Base-by-base conservation (phyloP, 441 rosid genomes). In the Macaranga tanarius region DNA sequence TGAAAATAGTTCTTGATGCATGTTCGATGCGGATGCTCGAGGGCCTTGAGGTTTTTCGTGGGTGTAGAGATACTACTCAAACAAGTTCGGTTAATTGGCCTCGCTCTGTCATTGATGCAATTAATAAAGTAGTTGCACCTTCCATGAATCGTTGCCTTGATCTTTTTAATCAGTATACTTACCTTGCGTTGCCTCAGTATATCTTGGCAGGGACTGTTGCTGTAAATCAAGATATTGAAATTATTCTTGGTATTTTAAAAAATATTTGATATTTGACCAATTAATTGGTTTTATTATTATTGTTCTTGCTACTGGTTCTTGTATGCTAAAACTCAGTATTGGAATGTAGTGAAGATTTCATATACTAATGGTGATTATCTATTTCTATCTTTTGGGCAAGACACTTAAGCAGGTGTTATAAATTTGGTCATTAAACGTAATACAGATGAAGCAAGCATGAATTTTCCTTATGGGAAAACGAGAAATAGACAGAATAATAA, bases 221-320 rank as follows among this genome's bases (percentile, higher is more conserved):
- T 44, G 74, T 69, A 10, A 55, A 50, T 19, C 60, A 31, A 16
- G 74, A 54, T 34, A 69, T 57, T 69, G 58, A 50, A 3, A 10
- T 63, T 75, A 45, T 47, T 26, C 1, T 69, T 6, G 74, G 51
- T n/a, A 56, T 75, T 69, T 28, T 75, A 26, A 69, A 26, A 34
- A 69, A 42, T 68, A 51, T 63, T 44, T 9, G 12, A 58, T 26
- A 12, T 16, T 23, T n/a, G 10, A 17, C 11, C 4, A 54, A 20
- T 20, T 12, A 48, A 48, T 48, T 48, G 2, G 19, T 19, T 45
- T 45, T 31, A 31, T 31, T 31, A 31, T 31, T 31, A 31, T 31
- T 31, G 38, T 31, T 42, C 45, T 42, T 42, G 45, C 9, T 42
- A 40, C 44, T 40, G 44, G 7, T 40, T 40, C 44, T 40, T 40